Base-by-base conservation (phyloP, 352 stramenopile species). In the Phytopythium delawarense region DNA sequence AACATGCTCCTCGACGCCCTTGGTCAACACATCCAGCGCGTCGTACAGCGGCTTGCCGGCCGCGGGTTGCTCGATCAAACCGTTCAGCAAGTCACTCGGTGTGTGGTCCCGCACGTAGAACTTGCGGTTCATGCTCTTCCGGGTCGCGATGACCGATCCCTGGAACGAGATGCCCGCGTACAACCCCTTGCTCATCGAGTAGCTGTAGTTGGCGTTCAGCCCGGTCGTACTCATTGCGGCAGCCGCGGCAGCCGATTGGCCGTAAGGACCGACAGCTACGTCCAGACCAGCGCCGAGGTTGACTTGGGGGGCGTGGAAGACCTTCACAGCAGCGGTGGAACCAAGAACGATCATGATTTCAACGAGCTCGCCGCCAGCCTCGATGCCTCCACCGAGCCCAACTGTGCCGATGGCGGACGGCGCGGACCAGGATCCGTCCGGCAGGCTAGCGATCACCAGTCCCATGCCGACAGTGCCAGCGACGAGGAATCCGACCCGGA, bases 311-410 rank as follows among this genome's bases (percentile, higher is more conserved):
- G 88, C 74, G 72, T 91, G 81, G 59, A 97, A 91, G 21, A 96
- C 74, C 57, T 94, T 78, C 1, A 98, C 87, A 9, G 91, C 85
- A 25, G 78, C 76, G 53, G 96, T 83, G 1, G 80, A 96, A 62
- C 95, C 96, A 2, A 97, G 74, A 50, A 97, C 80, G 71, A 98
- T 96, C 49, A 97, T 84, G 30, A 97, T 80, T 69, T 98, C 91
- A 0, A 91, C 86, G 5, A 97, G 35, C 70, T 97, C 88, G 21
- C 89, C 87, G 32, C 91, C 91, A 45, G 97, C 69, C 46, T 97
- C 70, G 42, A 88, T 88, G 62, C 91, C 91, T 72, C 73, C 75
- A 23, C 84, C 81, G 7, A 98, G 67, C 52, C 91, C 91, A 12
- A 88, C 78, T 0, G 89, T 91, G 44, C 91, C 91, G 91, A 39